Base-by-base conservation (phyloP, 2,329 filamentous ascomycete species). In the Teratosphaeria zuluensis region DNA sequence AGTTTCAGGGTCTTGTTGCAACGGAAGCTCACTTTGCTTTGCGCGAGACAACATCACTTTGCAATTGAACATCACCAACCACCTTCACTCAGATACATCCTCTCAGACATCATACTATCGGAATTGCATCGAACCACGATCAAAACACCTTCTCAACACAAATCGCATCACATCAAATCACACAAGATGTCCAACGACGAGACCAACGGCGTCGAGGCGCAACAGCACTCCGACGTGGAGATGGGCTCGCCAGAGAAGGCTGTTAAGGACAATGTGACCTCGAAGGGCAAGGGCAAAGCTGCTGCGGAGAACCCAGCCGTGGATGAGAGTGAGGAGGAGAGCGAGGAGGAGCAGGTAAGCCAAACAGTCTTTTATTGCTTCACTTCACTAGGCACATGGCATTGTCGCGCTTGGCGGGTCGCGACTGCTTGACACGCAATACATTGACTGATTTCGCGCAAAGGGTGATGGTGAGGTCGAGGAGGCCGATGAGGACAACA, bases 271-370 rank as follows among this genome's bases (percentile, higher is more conserved):
- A 48, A 48, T n/a, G 42, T 48, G 42, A 21, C 42, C 42, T 48
- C 42, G 4, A 48, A 48, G 82, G 90, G 89, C 76, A 96, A 96
- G 81, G 90, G 90, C 78, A 96, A 96, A 81, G 86, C 83, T 57
- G 75, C 74, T 51, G 77, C 84, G 65, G 84, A 88, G 66, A 76
- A 84, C 70, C 80, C 81, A 70, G 88, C 90, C 83, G 88, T 87
- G 52, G 87, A 90, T 53, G 87, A 90, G 21, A 58, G 56, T 32
- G 69, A 71, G 59, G 66, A 68, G 53, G 65, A 66, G 16, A 67
- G 67, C 24, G 69, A 90, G 1, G 87, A 69, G 30, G 65, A 73
- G 72, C 75, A 67, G 68, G 68, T 67, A 54, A 55, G 62, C 53
- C 32, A n/a, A 31, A 8, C 4, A 16, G 9, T 14, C 14, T 42